Base-by-base conservation (phyloP, 176 grass and related monocot genomes). In the Stipa capillata region DNA sequence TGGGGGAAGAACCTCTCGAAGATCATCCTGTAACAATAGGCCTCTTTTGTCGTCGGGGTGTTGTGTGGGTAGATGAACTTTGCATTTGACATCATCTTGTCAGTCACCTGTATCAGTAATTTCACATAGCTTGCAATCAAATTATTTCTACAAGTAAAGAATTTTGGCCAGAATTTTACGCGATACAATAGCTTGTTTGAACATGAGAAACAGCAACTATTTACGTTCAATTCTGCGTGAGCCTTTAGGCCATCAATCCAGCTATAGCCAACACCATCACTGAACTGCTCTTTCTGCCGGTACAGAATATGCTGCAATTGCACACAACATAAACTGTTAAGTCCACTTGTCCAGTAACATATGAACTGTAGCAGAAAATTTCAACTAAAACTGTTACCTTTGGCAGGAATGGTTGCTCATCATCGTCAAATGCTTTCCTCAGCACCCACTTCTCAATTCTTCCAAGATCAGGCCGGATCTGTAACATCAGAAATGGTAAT, bases 261-360 rank as follows among this genome's bases (percentile, higher is more conserved):
- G 75, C 85, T 94, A 10, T 92, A 97, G 14, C 91, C 91, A 60
- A 97, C 87, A 1, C 91, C 94, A 40, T 97, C 94, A 50, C 91
- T 97, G 74, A 97, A 97, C 31, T 97, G 94, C 61, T 97, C 94
- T 76, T 94, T 94, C 69, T 97, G 87, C 63, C 89, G 94, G 43
- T 97, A 92, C 39, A 97, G 74, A 78, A 94, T 94, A 58, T 94
- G 87, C 89, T 94, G 79, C 85, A 68, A 52, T 29, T 37, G 23
- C 42, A 61, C 34, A 59, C 24, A 79, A 55, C 1, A 53, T 1
- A 31, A 8, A 37, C 32, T 60, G 62, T 29, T 29, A 48, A 71
- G 1, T 5, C 43, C 20, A 14, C 6, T 58, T 15, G 4, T 81
- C 15, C 28, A 40, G 16, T 21, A 28, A 33, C n/a, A 67, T 52